A percentile compares a stretch with the other conserved stretches of the same genome.
phyloP scores from a whole-genome alignment of 2,329 filamentous ascomycete species.

The Bisporella sp. region DNA sequence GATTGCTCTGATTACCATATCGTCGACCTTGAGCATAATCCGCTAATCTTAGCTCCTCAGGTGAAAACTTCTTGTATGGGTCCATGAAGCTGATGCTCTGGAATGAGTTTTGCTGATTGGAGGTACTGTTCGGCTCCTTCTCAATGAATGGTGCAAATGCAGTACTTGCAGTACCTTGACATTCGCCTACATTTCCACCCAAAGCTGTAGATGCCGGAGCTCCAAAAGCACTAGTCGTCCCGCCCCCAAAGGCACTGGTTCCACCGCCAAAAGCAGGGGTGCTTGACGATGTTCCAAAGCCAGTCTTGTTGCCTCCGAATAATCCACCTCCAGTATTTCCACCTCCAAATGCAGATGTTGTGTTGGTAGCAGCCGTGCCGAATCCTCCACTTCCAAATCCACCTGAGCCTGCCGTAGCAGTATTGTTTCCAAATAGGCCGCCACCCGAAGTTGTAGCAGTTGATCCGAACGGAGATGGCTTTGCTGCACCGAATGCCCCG shows the following conservation, averaged over 20 bases:
- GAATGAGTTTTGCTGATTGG: constrained; percentile 55
- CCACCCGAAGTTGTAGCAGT: constrained; percentile 34
- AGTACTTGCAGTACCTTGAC: constrained; percentile 62
- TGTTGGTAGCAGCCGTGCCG: constrained; percentile 22
- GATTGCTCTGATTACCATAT: constrained; percentile 74
- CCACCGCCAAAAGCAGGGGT: constrained; percentile 27
- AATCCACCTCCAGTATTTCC: constrained; percentile 7
- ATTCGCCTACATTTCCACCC: constrained; percentile 44
- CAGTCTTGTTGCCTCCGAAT: not conserved
- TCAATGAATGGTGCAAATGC: constrained; percentile 64
- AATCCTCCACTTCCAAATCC: constrained; percentile 39
- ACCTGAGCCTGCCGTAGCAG: constrained; percentile 24
- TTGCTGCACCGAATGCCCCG: constrained; percentile 25
- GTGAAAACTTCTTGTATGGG: constrained; percentile 81
- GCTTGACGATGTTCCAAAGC: constrained; percentile 7
- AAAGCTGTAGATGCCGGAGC: constrained; percentile 39
- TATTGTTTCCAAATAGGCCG: constrained; percentile 44
- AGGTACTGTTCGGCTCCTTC: constrained; percentile 58
- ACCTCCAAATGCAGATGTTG: constrained; percentile 15
- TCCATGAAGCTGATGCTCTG: constrained; percentile 76
- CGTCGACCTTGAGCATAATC: constrained; percentile 86
- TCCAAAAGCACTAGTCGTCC: constrained; percentile 34
- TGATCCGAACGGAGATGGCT: constrained; percentile 39
- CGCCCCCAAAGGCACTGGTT: constrained; percentile 21
- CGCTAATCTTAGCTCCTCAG: constrained; percentile 74